These are phyloP conservation scores for Eucalyptus pauciflora DNA, from an alignment of 345 rosid genomes.

Conservation along the genomic window DNA sequence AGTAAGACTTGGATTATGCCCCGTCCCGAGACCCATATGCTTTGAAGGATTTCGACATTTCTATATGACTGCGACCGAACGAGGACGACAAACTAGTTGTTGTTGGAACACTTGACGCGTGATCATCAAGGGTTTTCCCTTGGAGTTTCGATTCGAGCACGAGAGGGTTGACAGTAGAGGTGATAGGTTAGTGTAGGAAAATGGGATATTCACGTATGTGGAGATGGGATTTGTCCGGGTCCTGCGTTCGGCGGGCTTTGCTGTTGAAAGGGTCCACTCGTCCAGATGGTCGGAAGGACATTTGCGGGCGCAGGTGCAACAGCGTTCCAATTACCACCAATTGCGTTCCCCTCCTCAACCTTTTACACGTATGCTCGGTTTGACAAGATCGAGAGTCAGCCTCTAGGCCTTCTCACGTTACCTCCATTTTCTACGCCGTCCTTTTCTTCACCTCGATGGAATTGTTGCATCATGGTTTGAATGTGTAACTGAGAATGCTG, in stretches of 20 bases:
- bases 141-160: neutral
- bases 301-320: neutral
- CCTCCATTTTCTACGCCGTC: neutral
- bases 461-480: no score
- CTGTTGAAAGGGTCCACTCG: neutral
- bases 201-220: neutral
- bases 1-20: neutral
- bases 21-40: neutral
- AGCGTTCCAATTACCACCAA: neutral
- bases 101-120: neutral
- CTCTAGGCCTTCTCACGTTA: neutral
- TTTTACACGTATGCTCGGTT: neutral
- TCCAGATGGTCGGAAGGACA: neutral
- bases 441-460: neutral
- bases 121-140: neutral
- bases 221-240: neutral
- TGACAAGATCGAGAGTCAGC: neutral
- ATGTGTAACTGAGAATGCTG: rapidly evolving
- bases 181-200: neutral
- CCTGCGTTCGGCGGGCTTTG: neutral
- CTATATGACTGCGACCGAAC: neutral
- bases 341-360: neutral
- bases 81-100: neutral
- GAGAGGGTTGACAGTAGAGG: neutral
- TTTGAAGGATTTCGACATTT: neutral